Base-by-base conservation (phyloP, 768 basidiomycete species). In the Paxillus rubicundulus region DNA sequence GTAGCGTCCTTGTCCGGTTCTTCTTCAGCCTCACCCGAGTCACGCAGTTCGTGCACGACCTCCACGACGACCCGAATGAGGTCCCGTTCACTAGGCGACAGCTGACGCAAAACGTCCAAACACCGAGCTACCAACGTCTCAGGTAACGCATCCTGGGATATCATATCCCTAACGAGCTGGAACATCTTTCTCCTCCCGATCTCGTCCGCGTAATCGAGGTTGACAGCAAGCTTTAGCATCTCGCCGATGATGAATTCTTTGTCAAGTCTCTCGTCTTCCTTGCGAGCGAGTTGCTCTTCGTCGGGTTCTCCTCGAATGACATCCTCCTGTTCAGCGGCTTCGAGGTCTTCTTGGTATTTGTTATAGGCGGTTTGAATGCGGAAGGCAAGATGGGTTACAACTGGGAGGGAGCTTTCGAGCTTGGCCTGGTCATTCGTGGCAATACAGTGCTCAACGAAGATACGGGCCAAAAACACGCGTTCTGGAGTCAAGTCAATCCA, bases 201-300 rank as follows among this genome's bases (percentile, higher is more conserved):
- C 68, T 97, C 93, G 70, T 98, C 96, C 0, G 85, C 81, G 61
- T 95, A 98, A 68, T 98, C 95, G 24, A 93, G 74, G 54, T 87
- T 81, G 3, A 87, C 77, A 0, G 90, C 89, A 28, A 96, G 72
- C 59, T 78, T 80, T 20, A 97, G 78, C 67, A 98, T 77, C 68
- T 98, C 92, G 0, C 82, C 76, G n/a, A 96, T 76, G 7, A 92
- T 72, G 51, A 89, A 85, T 60, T 86, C 84, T 33, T 73, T 77
- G 24, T 81, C 77, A 4, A 74, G 58, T 14, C 69, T 71, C 36
- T 74, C 74, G 9, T 85, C 82, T 37, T 82, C 82, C 49, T 66
- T 70, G 46, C 63, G 61, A 4, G 70, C 66, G 28, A 67, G 57
- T 21, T 62, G 67, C 50, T 76, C 74, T 5, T 75, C 72, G 37